Percentiles rank a stretch among this genome's conserved stretches.
These are phyloP conservation scores for Zangia roseola DNA, from an alignment of 768 basidiomycete species.

Conservation along the genomic window DNA sequence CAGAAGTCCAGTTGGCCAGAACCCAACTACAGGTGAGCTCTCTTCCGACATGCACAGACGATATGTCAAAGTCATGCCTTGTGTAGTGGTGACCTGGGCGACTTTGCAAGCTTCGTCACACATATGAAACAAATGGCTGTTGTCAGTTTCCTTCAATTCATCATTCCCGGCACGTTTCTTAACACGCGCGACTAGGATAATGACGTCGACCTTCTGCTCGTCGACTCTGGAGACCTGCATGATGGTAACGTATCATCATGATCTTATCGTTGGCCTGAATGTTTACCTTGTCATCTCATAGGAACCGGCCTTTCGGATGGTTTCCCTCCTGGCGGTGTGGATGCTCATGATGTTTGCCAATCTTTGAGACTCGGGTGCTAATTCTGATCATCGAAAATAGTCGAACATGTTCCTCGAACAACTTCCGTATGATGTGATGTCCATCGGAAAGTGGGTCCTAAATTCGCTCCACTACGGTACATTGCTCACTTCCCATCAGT, in stretches of 20 bases:
- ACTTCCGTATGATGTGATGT: conserved; percentile 78
- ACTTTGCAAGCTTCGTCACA: conserved; percentile 80
- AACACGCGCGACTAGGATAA: conserved; percentile 40
- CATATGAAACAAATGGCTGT: conserved; percentile 78
- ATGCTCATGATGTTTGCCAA: conserved; percentile 64
- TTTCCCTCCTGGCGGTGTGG: conserved; percentile 63
- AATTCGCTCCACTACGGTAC: background rate
- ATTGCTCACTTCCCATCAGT: conserved; percentile 32
- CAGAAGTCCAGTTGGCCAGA: conserved; percentile 72
- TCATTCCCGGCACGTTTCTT: background rate
- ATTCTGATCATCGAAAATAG: conserved; percentile 32
- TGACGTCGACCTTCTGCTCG: conserved; percentile 79
- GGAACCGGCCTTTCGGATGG: conserved; percentile 81
- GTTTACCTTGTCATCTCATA: conserved; percentile 23
- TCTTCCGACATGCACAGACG: background rate
- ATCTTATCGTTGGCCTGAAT: background rate
- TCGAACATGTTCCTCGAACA: conserved; percentile 72
- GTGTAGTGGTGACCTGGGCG: conserved; percentile 63
- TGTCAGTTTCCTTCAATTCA: conserved; percentile 30
- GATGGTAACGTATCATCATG: conserved; percentile 46
- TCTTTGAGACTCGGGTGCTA: background rate
- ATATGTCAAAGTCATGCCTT: background rate
- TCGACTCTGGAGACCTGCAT: conserved; percentile 80
- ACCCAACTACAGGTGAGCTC: conserved; percentile 62
- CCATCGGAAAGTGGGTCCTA: conserved; percentile 82